These are phyloP conservation scores for Macroventuria anomochaeta DNA, from an alignment of 2,329 filamentous ascomycete species.

Conservation along the genomic window DNA sequence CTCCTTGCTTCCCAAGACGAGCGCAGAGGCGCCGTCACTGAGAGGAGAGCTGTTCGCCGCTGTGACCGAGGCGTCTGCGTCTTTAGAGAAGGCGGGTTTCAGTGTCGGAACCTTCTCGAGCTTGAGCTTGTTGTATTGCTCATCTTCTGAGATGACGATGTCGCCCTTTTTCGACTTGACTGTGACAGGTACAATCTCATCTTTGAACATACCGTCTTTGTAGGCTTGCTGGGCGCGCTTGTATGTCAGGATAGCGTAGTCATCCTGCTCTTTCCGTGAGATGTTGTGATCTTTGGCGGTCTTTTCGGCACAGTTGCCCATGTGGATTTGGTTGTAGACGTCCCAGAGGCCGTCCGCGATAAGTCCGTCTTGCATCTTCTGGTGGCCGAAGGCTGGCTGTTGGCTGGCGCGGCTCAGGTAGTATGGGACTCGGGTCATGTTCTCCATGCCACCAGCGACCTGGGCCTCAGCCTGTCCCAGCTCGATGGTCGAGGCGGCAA, in stretches of 20 bases:
- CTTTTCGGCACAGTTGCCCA: slow-evolving; percentile 96
- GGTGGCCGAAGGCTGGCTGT: slow-evolving; percentile 83
- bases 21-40: slow-evolving; percentile 90
- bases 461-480: slow-evolving; percentile 87
- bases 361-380: slow-evolving; percentile 87
- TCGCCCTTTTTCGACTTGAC: slow-evolving; percentile 83
- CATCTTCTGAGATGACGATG: slow-evolving; percentile 78
- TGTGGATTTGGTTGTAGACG: slow-evolving; percentile 95
- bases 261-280: slow-evolving; percentile 84
- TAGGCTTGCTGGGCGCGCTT: slow-evolving; percentile 89
- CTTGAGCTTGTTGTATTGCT: slow-evolving; percentile 87
- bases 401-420: slow-evolving; percentile 84
- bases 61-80: slow-evolving; percentile 89
- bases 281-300: slow-evolving; percentile 88
- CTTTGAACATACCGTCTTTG: slow-evolving; percentile 80
- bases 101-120: slow-evolving; percentile 83
- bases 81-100: slow-evolving; percentile 90
- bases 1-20: slow-evolving; percentile 82
- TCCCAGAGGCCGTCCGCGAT: slow-evolving; percentile 96
- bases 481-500: slow-evolving; percentile 94
- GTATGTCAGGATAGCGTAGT: slow-evolving; percentile 89
- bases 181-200: slow-evolving; percentile 88
- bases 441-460: slow-evolving; percentile 96
- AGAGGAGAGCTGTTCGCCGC: slow-evolving; percentile 93
- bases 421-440: slow-evolving; percentile 93